Evolutionary conservation across 768 basidiomycete genomes (phyloP).

Genomic region (Termitomyces titanicus): DNA sequence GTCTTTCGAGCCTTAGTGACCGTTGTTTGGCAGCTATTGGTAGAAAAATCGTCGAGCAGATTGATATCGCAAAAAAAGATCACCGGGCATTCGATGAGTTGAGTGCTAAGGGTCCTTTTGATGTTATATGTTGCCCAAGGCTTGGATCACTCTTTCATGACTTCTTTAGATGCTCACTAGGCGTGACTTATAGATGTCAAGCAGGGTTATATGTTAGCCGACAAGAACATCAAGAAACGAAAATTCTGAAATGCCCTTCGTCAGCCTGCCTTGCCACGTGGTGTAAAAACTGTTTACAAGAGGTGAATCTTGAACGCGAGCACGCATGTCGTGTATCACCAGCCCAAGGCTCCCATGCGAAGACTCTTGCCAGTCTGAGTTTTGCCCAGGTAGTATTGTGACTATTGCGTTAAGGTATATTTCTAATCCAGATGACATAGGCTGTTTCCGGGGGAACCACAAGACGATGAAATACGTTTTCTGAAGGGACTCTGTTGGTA

Average conservation of each 20-base stretch:
- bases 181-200: conserved; percentile 36
- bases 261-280: conserved; percentile 45
- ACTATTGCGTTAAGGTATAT: background rate
- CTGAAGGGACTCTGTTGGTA: no score
- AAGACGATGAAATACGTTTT: no score
- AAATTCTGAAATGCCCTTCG: conserved; percentile 47
- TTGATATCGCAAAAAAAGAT: conserved; percentile 37
- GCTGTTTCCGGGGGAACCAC: background rate
- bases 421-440: background rate
- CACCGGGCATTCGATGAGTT: conserved; percentile 41
- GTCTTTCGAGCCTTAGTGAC: background rate
- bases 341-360: conserved; percentile 45
- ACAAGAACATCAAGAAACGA: conserved; percentile 36
- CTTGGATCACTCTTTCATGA: background rate
- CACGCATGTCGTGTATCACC: conserved; percentile 54
- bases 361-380: no score
- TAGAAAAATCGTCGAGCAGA: conserved; percentile 34
- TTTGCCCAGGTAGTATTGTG: conserved; percentile 47
- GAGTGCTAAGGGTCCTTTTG: conserved; percentile 40
- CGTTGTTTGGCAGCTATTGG: conserved; percentile 30
- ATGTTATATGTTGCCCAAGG: conserved; percentile 46
- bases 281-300: conserved; percentile 59
- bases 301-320: conserved; percentile 29
- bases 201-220: conserved; percentile 47
- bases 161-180: background rate